phyloP scores from a whole-genome alignment of 2,329 filamentous ascomycete species.

The Dissoconium aciculare region DNA sequence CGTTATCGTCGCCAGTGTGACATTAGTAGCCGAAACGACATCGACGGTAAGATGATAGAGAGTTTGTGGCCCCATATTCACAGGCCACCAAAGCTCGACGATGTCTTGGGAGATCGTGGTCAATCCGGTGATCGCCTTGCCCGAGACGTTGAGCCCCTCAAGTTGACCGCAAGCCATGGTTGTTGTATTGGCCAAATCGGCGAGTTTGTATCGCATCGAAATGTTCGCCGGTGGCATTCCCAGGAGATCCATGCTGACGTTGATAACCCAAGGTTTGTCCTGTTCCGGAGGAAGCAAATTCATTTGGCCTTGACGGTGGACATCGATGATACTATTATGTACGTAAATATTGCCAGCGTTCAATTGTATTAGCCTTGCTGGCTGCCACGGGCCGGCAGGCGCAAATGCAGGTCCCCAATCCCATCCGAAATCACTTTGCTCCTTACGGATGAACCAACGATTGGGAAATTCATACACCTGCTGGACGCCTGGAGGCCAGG shows the following conservation, averaged over 20 bases:
- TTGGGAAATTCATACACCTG: constrained; percentile 38
- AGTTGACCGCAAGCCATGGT: constrained; percentile 28
- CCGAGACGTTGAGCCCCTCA: constrained; percentile 27
- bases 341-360: constrained; percentile 30
- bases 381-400: constrained; percentile 49
- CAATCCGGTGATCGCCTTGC: constrained; percentile 35
- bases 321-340: constrained; percentile 41
- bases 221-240: constrained; percentile 33
- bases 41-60: constrained; percentile 42
- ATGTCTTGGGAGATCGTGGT: constrained; percentile 29
- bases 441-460: constrained; percentile 43
- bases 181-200: constrained; percentile 29
- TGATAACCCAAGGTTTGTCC: constrained; percentile 42
- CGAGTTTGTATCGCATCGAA: constrained; percentile 34
- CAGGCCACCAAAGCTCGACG: constrained; percentile 48
- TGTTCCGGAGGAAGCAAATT: constrained; percentile 46
- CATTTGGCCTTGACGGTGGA: constrained; percentile 43
- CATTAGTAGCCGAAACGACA: constrained; percentile 26
- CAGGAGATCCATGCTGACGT: constrained; percentile 44
- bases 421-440: constrained; percentile 51
- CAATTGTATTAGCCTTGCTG: constrained; percentile 42
- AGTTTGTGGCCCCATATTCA: constrained; percentile 40
- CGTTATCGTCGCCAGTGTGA: constrained; percentile 30
- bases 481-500: constrained; percentile 38
- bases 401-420: constrained; percentile 28